Percentiles rank a stretch among this genome's conserved stretches.
Evolutionary conservation across 306 rosid species (phyloP).

Genomic region (Nissolia schottii): DNA sequence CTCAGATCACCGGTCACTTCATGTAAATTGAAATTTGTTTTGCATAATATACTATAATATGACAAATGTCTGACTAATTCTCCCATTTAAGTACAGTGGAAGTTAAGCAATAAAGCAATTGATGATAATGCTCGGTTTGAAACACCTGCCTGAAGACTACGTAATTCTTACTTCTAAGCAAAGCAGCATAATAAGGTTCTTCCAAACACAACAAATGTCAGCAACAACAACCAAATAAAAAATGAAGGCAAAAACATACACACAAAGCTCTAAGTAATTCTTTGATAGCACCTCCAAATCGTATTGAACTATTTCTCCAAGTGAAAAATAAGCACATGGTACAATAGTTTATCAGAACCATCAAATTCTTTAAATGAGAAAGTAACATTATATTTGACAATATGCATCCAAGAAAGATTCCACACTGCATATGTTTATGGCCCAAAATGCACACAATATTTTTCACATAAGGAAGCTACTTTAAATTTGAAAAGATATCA

Average conservation of each 20-base stretch:
- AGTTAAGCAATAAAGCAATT: not conserved
- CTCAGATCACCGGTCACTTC: not conserved
- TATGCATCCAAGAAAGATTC: not conserved
- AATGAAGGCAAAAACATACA: not conserved
- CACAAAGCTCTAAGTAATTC: not conserved
- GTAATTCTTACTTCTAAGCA: not conserved
- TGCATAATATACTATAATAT: not conserved
- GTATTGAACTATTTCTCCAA: not conserved
- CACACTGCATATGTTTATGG: not conserved
- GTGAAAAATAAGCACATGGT: not conserved
- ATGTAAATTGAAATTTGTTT: not conserved
- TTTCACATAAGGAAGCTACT: not conserved
- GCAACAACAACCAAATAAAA: not conserved
- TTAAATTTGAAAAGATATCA: not conserved
- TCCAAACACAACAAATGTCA: not conserved
- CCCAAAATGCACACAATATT: not conserved
- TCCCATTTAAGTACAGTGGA: not conserved
- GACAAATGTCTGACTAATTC: not conserved
- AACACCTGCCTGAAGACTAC: not conserved
- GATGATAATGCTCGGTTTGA: not conserved
- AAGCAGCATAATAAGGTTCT: not conserved
- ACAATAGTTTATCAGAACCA: not conserved
- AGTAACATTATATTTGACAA: not conserved
- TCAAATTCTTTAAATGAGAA: not conserved
- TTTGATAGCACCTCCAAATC: not conserved